Conservation (phyloP, 176 grass and related monocot genomes). For the Panicum miliaceum region DNA sequence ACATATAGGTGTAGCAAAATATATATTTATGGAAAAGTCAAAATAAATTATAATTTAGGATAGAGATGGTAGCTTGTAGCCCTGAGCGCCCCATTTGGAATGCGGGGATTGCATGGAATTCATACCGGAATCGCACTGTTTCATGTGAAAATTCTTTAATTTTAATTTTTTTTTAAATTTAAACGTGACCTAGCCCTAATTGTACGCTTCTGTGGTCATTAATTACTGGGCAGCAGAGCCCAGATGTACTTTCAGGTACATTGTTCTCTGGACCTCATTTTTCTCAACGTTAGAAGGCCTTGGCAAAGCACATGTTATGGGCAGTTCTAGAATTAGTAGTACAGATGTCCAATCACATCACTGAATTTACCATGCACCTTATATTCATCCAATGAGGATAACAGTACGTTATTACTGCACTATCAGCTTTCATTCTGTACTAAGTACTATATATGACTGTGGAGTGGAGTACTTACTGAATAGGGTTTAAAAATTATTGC, state of each 20-base stretch:
- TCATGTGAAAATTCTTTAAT: background rate
- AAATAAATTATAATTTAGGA: too few relatives aligned
- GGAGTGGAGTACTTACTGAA: background rate
- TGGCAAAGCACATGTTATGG: background rate
- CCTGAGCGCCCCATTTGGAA: background rate
- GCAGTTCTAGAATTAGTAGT: background rate
- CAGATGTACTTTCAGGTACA: background rate
- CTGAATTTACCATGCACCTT: background rate
- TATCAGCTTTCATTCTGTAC: background rate
- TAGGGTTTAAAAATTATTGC: too few relatives aligned
- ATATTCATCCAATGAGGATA: background rate
- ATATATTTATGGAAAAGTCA: too few relatives aligned
- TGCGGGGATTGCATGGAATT: background rate
- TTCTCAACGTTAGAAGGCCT: background rate
- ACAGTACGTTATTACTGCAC: too few relatives aligned
- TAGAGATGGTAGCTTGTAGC: background rate
- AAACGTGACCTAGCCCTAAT: too few relatives aligned
- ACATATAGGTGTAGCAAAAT: too few relatives aligned
- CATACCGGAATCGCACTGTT: background rate
- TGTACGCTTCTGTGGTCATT: background rate
- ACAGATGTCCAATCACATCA: slow-evolving; percentile 11
- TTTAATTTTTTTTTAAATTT: too few relatives aligned
- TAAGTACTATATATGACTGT: too few relatives aligned
- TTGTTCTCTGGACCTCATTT: background rate
- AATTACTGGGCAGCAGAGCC: too few relatives aligned